Percentiles rank a stretch among this genome's conserved stretches.
Evolutionary conservation across 345 rosid species (phyloP).

Genomic region (Iberis pinnata): DNA sequence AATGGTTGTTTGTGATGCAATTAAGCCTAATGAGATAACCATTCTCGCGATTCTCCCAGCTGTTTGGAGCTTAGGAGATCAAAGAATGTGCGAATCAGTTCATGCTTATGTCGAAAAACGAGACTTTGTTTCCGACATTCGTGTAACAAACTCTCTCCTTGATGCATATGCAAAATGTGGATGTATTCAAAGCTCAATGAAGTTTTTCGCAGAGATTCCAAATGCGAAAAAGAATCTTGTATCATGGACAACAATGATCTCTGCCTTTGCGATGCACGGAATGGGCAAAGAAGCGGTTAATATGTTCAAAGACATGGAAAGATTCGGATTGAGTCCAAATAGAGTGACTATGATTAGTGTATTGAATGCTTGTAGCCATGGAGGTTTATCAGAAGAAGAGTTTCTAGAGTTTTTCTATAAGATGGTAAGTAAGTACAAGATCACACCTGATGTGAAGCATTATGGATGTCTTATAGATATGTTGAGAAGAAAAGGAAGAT

Average conservation of each 20-base stretch:
- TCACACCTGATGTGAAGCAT: slow-evolving; percentile 59
- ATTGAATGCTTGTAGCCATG: slow-evolving; percentile 83
- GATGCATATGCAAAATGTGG: slow-evolving; percentile 78
- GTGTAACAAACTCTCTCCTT: slow-evolving; percentile 55
- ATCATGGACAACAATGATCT: slow-evolving; percentile 75
- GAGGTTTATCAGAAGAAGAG: slow-evolving; percentile 55
- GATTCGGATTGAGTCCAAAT: slow-evolving; percentile 48
- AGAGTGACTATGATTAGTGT: slow-evolving; percentile 68
- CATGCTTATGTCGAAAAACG: slow-evolving; percentile 55
- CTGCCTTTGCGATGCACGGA: slow-evolving; percentile 79
- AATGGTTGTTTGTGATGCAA: slow-evolving; percentile 49
- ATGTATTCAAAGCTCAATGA: slow-evolving; percentile 47
- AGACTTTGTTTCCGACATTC: slow-evolving; percentile 56
- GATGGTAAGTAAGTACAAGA: slow-evolving; percentile 46
- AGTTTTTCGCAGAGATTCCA: slow-evolving; percentile 45
- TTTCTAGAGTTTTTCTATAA: slow-evolving; percentile 54
- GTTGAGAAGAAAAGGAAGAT: slow-evolving; percentile 71
- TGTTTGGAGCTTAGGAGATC: slow-evolving; percentile 42
- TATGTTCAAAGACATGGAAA: slow-evolving; percentile 54
- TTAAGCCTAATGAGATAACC: slow-evolving; percentile 53
- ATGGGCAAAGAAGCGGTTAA: slow-evolving; percentile 66
- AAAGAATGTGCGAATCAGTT: slow-evolving; percentile 44
- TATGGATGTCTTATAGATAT: slow-evolving; percentile 75
- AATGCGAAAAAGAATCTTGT: slow-evolving; percentile 49
- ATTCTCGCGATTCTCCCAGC: slow-evolving; percentile 63